Evolutionary conservation across 225 moss, liverwort and hornwort genomes (phyloP), one percentile per base, ranked within the genome.

Genomic region (Pleurozium schreberi): DNA sequence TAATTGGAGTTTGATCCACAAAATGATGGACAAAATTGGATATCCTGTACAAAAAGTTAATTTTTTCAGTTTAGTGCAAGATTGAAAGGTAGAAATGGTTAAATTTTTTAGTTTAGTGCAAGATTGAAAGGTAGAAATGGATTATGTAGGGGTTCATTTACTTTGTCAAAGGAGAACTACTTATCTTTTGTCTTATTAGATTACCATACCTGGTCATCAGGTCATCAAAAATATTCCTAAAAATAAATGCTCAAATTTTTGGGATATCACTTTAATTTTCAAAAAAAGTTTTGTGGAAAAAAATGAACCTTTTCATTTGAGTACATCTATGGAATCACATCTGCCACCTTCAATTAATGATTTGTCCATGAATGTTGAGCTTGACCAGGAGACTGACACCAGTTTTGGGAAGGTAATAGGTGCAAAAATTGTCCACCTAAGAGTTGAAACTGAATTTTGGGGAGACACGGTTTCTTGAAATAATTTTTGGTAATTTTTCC

Each of bases 171-270:
- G 13, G 68, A 13, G 1, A 40, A 23, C 13, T 12, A 19, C 0
- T 21, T 21, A n/a, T 68, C 9, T 18, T 18, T 40, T 68, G 23
- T n/a, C n/a, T 68, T 40, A 69, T n/a, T 61, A 61, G 61, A 28
- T 68, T 12, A 68, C 6, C 7, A 2, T 67, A 67, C 1, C 7
- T 7, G 2, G 11, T 36, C 0, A 3, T n/a, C 1, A 4, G 40
- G 4, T 68, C 4, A 7, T 0, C n/a, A n/a, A 61, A 27, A 22
- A 23, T 68, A 12, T n/a, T 22, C 40, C 2, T 12, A 12, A 68
- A 66, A n/a, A 68, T 68, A n/a, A 22, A n/a, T 68, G 22, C n/a
- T 1, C 7, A 23, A 2, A 68, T 68, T 68, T 40, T 12, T 2
- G 23, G 4, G n/a, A 23, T 40, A 12, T n/a, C 40, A 23, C 4